Conservation (phyloP, 305 asterid genomes). For the Ajuga reptans region DNA sequence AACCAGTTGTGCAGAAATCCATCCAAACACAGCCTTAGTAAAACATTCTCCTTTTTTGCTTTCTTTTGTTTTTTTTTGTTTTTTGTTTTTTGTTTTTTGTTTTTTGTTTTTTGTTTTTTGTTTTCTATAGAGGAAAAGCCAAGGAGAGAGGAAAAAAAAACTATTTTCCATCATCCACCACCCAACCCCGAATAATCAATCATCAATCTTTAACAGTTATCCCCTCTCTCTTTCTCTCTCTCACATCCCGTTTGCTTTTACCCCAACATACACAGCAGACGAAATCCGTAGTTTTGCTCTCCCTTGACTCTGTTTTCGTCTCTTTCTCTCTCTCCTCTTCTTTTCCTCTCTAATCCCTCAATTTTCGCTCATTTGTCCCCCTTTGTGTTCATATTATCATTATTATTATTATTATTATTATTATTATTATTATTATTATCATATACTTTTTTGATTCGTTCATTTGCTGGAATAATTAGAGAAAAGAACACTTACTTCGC, state of each 20-base stretch:
- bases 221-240: slow-evolving; percentile 16
- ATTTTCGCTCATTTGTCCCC: slow-evolving; percentile 50
- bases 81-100: no score
- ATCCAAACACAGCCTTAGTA: no score
- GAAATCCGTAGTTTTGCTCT: slow-evolving; percentile 28
- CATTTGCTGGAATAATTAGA: slow-evolving; percentile 6
- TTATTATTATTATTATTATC: slow-evolving; percentile 23
- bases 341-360: slow-evolving; percentile 36
- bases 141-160: neutral
- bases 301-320: slow-evolving; percentile 17
- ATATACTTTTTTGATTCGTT: slow-evolving; percentile 8
- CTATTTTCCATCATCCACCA: slow-evolving; percentile 22
- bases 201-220: slow-evolving; percentile 9
- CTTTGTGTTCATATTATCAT: slow-evolving; percentile 25
- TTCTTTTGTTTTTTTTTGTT: no score
- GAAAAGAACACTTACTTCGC: neutral
- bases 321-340: neutral
- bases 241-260: slow-evolving; percentile 16
- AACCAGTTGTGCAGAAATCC: no score
- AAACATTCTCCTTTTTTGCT: no score
- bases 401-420: no score
- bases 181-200: slow-evolving; percentile 25
- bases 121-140: neutral
- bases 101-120: no score
- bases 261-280: slow-evolving; percentile 25